Percentiles rank a stretch among this genome's conserved stretches.
Conservation (phyloP, 1,139 yeast species). For the Candida sanyaensis region DNA sequence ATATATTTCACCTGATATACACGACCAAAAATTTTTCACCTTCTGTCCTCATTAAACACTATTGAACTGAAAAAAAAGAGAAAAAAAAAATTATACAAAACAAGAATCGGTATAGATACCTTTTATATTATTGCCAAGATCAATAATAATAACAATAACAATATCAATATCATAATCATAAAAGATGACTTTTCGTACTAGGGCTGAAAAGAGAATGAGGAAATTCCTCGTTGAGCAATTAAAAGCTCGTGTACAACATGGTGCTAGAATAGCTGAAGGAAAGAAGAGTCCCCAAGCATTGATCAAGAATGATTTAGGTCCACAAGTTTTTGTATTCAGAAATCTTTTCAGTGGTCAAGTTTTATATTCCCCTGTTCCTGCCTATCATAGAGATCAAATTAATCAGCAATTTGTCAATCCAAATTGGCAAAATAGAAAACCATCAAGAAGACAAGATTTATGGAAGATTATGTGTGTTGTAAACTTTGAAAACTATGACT, state of each 20-base stretch:
- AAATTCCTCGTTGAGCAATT: constrained; percentile 51
- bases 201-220: constrained; percentile 52
- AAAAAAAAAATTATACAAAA: not conserved
- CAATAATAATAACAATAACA: no score
- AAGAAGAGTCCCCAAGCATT: constrained; percentile 34
- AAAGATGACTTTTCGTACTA: constrained; percentile 46
- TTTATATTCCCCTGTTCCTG: constrained; percentile 82
- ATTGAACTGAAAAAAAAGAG: not conserved
- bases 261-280: constrained; percentile 48
- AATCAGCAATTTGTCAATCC: constrained; percentile 73
- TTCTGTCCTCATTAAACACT: not conserved
- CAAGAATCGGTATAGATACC: no score
- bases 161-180: not conserved
- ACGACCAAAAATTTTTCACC: constrained; percentile 1
- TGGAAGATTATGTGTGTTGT: constrained; percentile 94
- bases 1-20: not conserved
- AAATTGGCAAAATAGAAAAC: constrained; percentile 86
- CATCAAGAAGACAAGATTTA: constrained; percentile 76
- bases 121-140: no score
- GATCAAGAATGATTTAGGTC: constrained; percentile 52
- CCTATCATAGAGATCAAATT: constrained; percentile 68
- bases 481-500: constrained; percentile 61
- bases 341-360: constrained; percentile 90
- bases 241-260: constrained; percentile 44
- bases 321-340: constrained; percentile 80